Percentiles rank a stretch among this genome's conserved stretches.
phyloP scores from a whole-genome alignment of 495 filamentous ascomycete genomes.

The Neurospora africana region DNA sequence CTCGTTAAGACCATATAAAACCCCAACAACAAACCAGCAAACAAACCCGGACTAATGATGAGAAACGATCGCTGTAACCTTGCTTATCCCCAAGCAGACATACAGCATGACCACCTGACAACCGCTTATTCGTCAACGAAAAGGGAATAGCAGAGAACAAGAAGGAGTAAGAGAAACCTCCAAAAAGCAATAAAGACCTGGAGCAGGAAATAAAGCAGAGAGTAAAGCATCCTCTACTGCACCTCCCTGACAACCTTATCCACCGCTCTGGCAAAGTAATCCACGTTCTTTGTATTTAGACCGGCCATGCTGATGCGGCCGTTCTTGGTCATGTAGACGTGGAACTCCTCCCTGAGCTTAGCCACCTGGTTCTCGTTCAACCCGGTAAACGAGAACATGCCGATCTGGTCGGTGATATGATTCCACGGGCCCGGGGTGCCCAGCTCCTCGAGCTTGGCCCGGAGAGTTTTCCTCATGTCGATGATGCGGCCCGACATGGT shows the following conservation, averaged over 20 bases:
- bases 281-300: constrained; percentile 79
- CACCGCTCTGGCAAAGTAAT: constrained; percentile 83
- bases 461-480: constrained; percentile 70
- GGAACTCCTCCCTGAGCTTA: constrained; percentile 65
- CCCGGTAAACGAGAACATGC: constrained; percentile 98
- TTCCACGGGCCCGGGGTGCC: constrained; percentile 87
- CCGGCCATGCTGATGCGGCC: constrained; percentile 96
- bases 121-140: not conserved
- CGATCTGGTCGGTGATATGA: constrained; percentile 97
- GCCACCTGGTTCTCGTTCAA: constrained; percentile 77
- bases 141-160: not conserved
- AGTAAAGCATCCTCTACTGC: constrained; percentile 11
- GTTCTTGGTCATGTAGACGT: constrained; percentile 99
- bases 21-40: not conserved
- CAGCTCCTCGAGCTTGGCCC: constrained; percentile 65
- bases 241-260: constrained; percentile 70
- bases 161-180: not conserved
- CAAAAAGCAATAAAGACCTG: not conserved
- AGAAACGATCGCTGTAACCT: not conserved
- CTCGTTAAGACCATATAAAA: not conserved
- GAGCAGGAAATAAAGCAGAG: not conserved
- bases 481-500: constrained; percentile 95
- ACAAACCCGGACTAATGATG: not conserved
- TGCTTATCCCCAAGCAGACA: not conserved
- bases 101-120: not conserved